phyloP scores from a whole-genome alignment of 495 filamentous ascomycete species.

The Parathielavia appendiculata region DNA sequence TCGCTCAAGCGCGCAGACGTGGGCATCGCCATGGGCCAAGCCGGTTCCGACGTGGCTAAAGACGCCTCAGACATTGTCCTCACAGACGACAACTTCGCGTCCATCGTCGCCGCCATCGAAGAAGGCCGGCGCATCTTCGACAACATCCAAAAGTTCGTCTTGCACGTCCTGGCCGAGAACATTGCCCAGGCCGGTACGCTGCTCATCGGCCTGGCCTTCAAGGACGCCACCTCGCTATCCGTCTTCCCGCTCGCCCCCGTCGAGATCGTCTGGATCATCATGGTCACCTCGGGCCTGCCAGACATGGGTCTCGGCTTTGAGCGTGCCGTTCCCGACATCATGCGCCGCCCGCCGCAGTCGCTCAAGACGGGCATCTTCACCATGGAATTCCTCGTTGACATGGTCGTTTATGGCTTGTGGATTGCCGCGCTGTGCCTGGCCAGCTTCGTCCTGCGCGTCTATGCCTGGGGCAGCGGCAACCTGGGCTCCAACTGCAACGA shows the following conservation, averaged over 20 bases:
- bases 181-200: slow-evolving; percentile 69
- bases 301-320: slow-evolving; percentile 74
- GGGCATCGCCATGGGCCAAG: slow-evolving; percentile 78
- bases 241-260: slow-evolving; percentile 72
- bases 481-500: slow-evolving; percentile 65
- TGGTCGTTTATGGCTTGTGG: slow-evolving; percentile 65
- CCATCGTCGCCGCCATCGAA: slow-evolving; percentile 66
- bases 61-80: slow-evolving; percentile 80
- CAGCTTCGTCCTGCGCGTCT: slow-evolving; percentile 49
- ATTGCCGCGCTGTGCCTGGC: slow-evolving; percentile 55
- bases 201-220: slow-evolving; percentile 66
- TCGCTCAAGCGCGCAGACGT: slow-evolving; percentile 72
- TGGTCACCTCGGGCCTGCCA: slow-evolving; percentile 68
- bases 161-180: slow-evolving; percentile 69
- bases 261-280: slow-evolving; percentile 75
- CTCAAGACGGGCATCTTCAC: slow-evolving; percentile 64
- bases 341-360: slow-evolving; percentile 64
- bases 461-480: slow-evolving; percentile 62
- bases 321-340: slow-evolving; percentile 61
- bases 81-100: slow-evolving; percentile 82
- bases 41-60: slow-evolving; percentile 84
- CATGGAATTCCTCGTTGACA: slow-evolving; percentile 62
- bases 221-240: slow-evolving; percentile 57
- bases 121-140: slow-evolving; percentile 73
- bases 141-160: slow-evolving; percentile 77